phyloP scores from a whole-genome alignment of 441 rosid species.

The Melastoma candidum region DNA sequence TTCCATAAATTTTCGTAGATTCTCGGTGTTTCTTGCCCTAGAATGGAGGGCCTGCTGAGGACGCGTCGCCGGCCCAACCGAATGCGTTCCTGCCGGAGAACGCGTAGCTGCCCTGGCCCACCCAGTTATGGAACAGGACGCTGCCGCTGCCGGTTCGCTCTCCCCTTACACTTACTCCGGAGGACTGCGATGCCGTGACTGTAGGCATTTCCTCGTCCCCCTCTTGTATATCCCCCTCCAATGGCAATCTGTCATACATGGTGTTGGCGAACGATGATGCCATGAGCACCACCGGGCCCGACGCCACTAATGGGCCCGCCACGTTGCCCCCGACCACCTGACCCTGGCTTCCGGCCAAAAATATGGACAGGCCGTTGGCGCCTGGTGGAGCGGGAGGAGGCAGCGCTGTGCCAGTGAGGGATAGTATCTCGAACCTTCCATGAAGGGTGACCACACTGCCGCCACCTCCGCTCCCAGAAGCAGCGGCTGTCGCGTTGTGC shows the following conservation, averaged over 20 bases:
- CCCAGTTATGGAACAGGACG: slow-evolving; percentile 42
- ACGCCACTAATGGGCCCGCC: slow-evolving; percentile 47
- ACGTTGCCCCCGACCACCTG: slow-evolving; percentile 62
- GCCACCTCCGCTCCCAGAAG: slow-evolving; percentile 19
- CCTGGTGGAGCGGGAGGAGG: slow-evolving; percentile 66
- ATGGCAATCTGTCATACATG: slow-evolving; percentile 51
- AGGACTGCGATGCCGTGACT: slow-evolving; percentile 34
- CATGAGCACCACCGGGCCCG: slow-evolving; percentile 54
- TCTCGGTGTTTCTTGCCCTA: slow-evolving; percentile 13
- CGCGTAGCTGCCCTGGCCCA: slow-evolving; percentile 34
- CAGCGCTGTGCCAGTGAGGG: slow-evolving; percentile 48
- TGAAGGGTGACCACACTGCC: slow-evolving; percentile 40
- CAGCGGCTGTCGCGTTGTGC: slow-evolving; percentile 17
- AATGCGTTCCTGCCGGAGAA: slow-evolving; percentile 34
- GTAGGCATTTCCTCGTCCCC: slow-evolving; percentile 14
- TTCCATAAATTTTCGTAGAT: no score
- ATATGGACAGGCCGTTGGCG: slow-evolving; percentile 46
- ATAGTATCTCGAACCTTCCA: slow-evolving; percentile 54
- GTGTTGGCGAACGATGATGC: slow-evolving; percentile 57
- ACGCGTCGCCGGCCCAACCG: slow-evolving; percentile 24
- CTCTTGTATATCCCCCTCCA: slow-evolving; percentile 22
- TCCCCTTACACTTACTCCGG: slow-evolving; percentile 31
- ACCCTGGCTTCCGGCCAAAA: slow-evolving; percentile 55
- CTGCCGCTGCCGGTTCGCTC: slow-evolving; percentile 9
- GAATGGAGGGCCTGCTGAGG: slow-evolving; percentile 33